Percentiles rank a stretch among this genome's conserved stretches.
Evolutionary conservation across 2,329 filamentous ascomycete species (phyloP).

Genomic region (Pseudocercospora vitis): DNA sequence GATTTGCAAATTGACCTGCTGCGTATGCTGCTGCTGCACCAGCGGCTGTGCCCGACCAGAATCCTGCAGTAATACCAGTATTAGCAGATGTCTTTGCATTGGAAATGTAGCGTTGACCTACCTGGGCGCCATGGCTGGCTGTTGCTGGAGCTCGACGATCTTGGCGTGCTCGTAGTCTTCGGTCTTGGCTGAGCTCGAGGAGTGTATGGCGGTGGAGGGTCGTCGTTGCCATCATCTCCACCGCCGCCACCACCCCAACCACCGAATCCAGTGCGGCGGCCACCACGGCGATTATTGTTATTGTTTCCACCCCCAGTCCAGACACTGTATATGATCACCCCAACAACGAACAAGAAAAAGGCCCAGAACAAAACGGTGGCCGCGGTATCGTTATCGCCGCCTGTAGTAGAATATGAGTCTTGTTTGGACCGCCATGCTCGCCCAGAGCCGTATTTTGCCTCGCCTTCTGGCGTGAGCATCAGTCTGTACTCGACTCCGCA

Average conservation of each 20-base stretch:
- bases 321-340: conserved; percentile 35
- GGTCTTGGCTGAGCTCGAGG: conserved; percentile 27
- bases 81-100: neutral
- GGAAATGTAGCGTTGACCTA: neutral
- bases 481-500: conserved; percentile 90
- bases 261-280: conserved; percentile 30
- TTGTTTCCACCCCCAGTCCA: conserved; percentile 25
- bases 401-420: conserved; percentile 1
- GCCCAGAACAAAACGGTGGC: conserved; percentile 17
- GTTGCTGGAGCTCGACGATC: conserved; percentile 6
- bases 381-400: conserved; percentile 4
- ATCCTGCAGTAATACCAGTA: conserved; percentile 52
- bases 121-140: conserved; percentile 5
- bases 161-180: conserved; percentile 7
- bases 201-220: conserved; percentile 53
- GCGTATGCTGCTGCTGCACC: conserved; percentile 57
- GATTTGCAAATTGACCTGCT: conserved; percentile 23
- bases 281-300: conserved; percentile 11
- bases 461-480: conserved; percentile 71
- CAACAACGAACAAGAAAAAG: conserved; percentile 29
- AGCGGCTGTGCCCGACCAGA: conserved; percentile 68
- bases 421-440: neutral
- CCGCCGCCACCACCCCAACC: conserved; percentile 46
- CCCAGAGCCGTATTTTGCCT: conserved; percentile 15
- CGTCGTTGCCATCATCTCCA: conserved; percentile 47